Conservation (phyloP, 2,329 filamentous ascomycete genomes). For the Fonsecaea pedrosoi region DNA sequence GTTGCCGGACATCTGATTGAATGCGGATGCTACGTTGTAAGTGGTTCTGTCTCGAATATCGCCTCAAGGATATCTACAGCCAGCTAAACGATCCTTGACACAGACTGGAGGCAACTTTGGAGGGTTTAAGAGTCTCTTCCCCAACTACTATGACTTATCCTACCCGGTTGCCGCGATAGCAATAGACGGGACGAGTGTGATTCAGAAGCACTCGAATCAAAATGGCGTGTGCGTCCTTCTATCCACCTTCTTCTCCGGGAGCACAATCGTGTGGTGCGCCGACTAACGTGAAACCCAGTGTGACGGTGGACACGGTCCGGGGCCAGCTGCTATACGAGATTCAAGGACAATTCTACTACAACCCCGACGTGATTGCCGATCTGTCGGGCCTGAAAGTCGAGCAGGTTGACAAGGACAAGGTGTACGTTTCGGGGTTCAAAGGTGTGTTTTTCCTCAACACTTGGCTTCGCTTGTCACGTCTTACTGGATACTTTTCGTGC, state of each 20-base stretch:
- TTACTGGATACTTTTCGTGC: no score
- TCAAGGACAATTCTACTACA: conserved; percentile 56
- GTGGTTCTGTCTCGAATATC: not conserved
- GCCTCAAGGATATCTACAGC: not conserved
- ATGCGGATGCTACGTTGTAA: conserved; percentile 39
- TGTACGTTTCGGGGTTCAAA: conserved; percentile 50
- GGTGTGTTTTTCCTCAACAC: conserved; percentile 38
- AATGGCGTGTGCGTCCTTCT: not conserved
- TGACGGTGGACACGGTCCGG: conserved; percentile 48
- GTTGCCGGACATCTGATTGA: conserved; percentile 47
- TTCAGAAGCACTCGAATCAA: conserved; percentile 54
- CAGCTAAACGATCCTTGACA: not conserved
- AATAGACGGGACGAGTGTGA: conserved; percentile 52
- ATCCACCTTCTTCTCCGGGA: not conserved
- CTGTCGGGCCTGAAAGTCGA: conserved; percentile 46
- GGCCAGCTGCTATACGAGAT: conserved; percentile 59
- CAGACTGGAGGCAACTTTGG: conserved; percentile 49
- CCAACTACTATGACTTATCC: conserved; percentile 46
- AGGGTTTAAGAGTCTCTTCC: conserved; percentile 43
- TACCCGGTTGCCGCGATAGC: conserved; percentile 55
- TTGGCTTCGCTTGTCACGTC: no score
- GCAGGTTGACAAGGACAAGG: conserved; percentile 45
- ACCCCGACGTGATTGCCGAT: conserved; percentile 52
- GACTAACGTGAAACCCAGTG: not conserved
- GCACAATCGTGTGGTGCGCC: not conserved